Percentiles rank a stretch among this genome's conserved stretches.
Evolutionary conservation across 441 rosid genomes (phyloP).

Genomic region (Bruguiera hainesii): DNA sequence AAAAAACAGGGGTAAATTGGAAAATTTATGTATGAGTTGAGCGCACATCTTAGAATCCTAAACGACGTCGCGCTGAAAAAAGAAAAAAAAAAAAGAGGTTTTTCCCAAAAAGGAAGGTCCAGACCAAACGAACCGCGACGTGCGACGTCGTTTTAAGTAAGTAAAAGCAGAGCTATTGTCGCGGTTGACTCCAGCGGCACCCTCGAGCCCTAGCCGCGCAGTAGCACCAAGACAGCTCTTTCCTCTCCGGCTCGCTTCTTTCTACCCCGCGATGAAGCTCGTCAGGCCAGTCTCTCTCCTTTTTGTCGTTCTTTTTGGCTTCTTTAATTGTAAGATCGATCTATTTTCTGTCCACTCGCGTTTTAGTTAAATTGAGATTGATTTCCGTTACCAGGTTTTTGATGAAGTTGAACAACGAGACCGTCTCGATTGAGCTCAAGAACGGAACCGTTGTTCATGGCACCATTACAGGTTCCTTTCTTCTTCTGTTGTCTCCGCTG

Average conservation of each 20-base stretch:
- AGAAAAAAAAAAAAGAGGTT: too few species aligned
- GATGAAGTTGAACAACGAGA: slow-evolving; percentile 92
- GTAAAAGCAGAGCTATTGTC: too few species aligned
- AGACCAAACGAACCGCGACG: too few species aligned
- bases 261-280: background rate
- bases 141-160: too few species aligned
- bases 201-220: too few species aligned
- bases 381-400: slow-evolving; percentile 45
- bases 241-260: background rate
- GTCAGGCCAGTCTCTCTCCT: background rate
- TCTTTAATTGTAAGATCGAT: background rate
- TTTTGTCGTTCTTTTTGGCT: background rate
- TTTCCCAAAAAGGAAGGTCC: too few species aligned
- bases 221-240: background rate
- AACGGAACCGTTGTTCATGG: slow-evolving; percentile 83
- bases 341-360: background rate
- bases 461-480: slow-evolving; percentile 38
- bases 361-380: background rate
- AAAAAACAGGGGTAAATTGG: too few species aligned
- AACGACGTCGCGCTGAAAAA: too few species aligned
- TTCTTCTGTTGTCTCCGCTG: background rate
- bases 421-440: slow-evolving; percentile 85
- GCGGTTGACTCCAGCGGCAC: too few species aligned
- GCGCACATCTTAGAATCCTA: too few species aligned
- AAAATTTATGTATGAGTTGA: too few species aligned